A percentile compares a stretch with the other conserved stretches of the same genome.
Conservation (phyloP, 75 land plant species). For the Cryptomeria japonica region DNA sequence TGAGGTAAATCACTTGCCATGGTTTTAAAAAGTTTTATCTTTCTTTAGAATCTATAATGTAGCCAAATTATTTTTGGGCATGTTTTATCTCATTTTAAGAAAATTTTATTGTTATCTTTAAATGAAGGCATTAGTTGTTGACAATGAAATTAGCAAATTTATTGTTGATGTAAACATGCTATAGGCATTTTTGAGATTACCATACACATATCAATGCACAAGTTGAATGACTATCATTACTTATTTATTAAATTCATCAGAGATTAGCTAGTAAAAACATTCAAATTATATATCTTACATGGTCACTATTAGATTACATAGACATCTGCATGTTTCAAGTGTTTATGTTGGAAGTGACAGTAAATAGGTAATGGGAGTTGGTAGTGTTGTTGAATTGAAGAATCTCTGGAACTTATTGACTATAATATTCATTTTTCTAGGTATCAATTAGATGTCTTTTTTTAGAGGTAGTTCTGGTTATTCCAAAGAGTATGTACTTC, state of each 20-base stretch:
- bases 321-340: conserved; percentile 70
- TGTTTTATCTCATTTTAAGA: too few relatives aligned
- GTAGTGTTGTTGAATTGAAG: conserved; percentile 53
- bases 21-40: too few relatives aligned
- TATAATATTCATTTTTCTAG: conserved; percentile 81
- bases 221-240: not conserved
- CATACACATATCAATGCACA: not conserved
- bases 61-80: too few relatives aligned
- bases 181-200: not conserved
- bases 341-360: conserved; percentile 69
- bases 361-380: conserved; percentile 58
- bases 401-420: conserved; percentile 58
- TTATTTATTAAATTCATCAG: not conserved
- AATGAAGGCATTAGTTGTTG: not conserved
- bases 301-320: conserved; percentile 42
- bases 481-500: conserved; percentile 63
- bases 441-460: conserved; percentile 87
- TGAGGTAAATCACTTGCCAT: too few relatives aligned
- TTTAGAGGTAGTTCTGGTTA: conserved; percentile 75
- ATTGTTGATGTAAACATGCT: not conserved
- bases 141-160: not conserved
- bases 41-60: too few relatives aligned
- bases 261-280: not conserved
- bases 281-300: not conserved
- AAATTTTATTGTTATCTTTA: too few relatives aligned